A percentile compares a stretch with the other conserved stretches of the same genome.
These are phyloP conservation scores for Forsythia suspensa DNA, from an alignment of 257 asterid species.

Conservation along the genomic window DNA sequence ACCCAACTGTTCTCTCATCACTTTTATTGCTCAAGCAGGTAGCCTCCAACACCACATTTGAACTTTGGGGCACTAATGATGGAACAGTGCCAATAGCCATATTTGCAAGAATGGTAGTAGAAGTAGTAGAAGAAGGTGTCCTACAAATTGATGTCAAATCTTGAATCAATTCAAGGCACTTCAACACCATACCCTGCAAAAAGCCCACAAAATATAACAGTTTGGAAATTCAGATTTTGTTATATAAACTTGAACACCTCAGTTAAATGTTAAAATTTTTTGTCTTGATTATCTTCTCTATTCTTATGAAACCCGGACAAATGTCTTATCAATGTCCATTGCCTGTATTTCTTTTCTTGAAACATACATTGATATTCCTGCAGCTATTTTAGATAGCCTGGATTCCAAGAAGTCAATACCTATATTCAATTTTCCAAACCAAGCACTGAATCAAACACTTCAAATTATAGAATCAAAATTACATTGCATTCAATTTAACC, in stretches of 20 bases:
- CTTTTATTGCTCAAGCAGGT: constrained; percentile 58
- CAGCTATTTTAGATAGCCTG: constrained; percentile 78
- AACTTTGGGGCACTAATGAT: constrained; percentile 45
- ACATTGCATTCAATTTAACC: constrained; percentile 5
- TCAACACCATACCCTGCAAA: constrained; percentile 64
- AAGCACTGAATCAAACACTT: constrained; percentile 28
- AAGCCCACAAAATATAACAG: neutral
- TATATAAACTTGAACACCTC: no score
- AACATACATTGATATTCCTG: constrained; percentile 65
- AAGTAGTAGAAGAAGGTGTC: neutral
- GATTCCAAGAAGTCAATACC: constrained; percentile 82
- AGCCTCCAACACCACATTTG: constrained; percentile 65
- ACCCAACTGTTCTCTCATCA: constrained; percentile 30
- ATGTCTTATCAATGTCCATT: constrained; percentile 47
- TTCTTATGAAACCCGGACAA: constrained; percentile 43
- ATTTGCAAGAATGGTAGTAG: neutral
- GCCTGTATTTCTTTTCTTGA: constrained; percentile 43
- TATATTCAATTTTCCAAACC: constrained; percentile 58
- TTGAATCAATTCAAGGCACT: constrained; percentile 56
- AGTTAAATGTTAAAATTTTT: neutral
- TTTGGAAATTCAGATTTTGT: no score
- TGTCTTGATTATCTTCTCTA: constrained; percentile 51
- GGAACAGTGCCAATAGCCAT: constrained; percentile 18
- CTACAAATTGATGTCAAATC: constrained; percentile 49
- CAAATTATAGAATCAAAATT: neutral